phyloP scores from a whole-genome alignment of 305 asterid genomes.

The Galium porrigens region DNA sequence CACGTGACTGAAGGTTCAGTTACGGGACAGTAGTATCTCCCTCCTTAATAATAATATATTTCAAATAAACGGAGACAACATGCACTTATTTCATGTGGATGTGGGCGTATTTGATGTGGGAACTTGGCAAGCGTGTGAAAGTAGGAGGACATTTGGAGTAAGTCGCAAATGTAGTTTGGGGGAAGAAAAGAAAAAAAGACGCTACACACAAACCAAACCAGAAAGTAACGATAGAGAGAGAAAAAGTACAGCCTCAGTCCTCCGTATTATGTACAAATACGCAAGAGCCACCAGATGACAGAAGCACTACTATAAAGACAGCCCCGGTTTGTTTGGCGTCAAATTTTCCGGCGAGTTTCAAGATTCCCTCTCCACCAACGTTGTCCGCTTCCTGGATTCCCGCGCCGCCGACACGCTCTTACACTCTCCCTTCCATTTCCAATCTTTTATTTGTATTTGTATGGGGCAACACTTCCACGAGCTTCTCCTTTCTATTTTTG shows the following conservation, averaged over 20 bases:
- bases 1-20: too few species aligned
- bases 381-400: conserved; percentile 22
- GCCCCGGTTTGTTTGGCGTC: conserved; percentile 28
- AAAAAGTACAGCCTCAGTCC: neutral
- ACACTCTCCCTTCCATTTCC: neutral
- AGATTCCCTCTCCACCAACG: conserved; percentile 46
- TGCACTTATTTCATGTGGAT: neutral
- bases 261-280: neutral
- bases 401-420: conserved; percentile 12
- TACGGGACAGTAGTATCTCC: too few species aligned
- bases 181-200: neutral
- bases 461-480: conserved; percentile 10
- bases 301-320: conserved; percentile 21
- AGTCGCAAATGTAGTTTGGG: neutral
- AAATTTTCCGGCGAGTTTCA: conserved; percentile 50
- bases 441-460: conserved; percentile 4
- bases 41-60: too few species aligned
- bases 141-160: neutral
- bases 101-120: too few species aligned
- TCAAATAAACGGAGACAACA: too few species aligned
- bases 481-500: conserved; percentile 27
- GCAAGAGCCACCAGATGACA: neutral
- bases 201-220: neutral
- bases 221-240: neutral
- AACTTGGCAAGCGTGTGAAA: neutral